Base-by-base conservation (phyloP, 441 rosid species). In the Adansonia madagascariensis region DNA sequence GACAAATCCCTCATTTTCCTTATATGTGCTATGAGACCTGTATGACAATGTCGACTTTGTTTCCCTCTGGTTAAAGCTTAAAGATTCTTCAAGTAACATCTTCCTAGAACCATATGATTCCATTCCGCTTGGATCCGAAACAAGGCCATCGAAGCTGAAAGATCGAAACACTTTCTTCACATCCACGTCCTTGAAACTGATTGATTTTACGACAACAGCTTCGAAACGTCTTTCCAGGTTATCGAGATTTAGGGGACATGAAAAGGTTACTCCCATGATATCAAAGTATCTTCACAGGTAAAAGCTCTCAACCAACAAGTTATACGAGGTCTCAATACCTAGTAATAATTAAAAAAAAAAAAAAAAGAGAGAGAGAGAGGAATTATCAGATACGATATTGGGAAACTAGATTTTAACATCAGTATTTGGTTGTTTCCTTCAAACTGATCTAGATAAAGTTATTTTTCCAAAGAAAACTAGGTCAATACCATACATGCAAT, bases 121-220 rank as follows among this genome's bases (percentile, higher is more conserved):
- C 44, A 47, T 15, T 63, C 22, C 67, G 20, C 63, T 75, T 71
- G 86, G 78, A 71, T 88, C 82, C 9, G 81, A 73, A 46, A 73
- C 80, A 57, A 50, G 78, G 76, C 85, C 84, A 31, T 77, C 81
- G 78, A 83, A 83, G 59, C 90, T 78, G 53, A 80, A 46, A 15
- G 87, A 81, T 61, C 82, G 80, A 75, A 83, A 59, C 57, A 77
- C 73, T n/a, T 85, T 76, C 78, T 78, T 84, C 79, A 62, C 82
- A 41, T 79, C 78, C 46, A 55, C 81, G 35, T 17, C 79, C 8
- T 56, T 77, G 64, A 80, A 41, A 82, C 79, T 79, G 20, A 75
- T 22, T 3, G 77, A 84, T 64, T 62, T 80, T 14, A 75, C 52
- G 57, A 80, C 22, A 55, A 75, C 55, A 47, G 79, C 73, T 75